Evolutionary conservation across 345 rosid species (phyloP), one percentile per base, ranked within the genome.

Genomic region (Turnera subulata): DNA sequence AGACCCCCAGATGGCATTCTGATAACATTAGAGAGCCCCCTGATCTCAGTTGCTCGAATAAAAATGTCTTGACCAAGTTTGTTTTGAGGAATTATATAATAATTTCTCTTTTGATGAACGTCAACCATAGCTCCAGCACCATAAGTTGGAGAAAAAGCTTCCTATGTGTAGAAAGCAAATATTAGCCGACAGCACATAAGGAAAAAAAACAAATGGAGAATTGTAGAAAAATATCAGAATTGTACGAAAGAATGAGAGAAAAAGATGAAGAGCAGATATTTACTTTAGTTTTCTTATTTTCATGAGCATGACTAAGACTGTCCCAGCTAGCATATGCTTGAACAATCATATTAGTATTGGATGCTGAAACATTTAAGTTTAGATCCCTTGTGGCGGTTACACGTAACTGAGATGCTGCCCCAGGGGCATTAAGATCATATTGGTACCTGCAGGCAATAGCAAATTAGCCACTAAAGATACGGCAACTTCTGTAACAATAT

Each of bases 261-360:
- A 50, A 29, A 29, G 35, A 29, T 29, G 53, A 45, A 58, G 33
- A 55, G 57, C 42, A 48, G 42, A 48, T 65, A 24, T 50, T 63
- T 67, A 90, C 96, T 70, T 53, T 73, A 43, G 69, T 73, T 66
- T 73, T 73, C 66, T 79, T 46, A 71, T 67, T 53, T 64, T 71
- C 80, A 49, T 80, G 84, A 63, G 66, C 79, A 47, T 69, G 66
- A 74, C 73, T 75, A 69, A 93, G 86, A 71, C 78, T 87, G 68
- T 77, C 82, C 99, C 99, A 93, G 80, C 97, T 93, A 42, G 96
- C 85, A 76, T 85, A 93, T 51, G 99, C 97, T 85, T 93, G 97
- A 75, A 93, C 78, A 53, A 89, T 76, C 91, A 91, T 86, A 73
- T 93, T 93, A 62, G 78, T 78, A 76, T 82, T 93, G 46, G 96